A percentile compares a stretch with the other conserved stretches of the same genome.
These are phyloP conservation scores for Flagelloscypha sp. DNA, from an alignment of 768 basidiomycete genomes.

Conservation along the genomic window DNA sequence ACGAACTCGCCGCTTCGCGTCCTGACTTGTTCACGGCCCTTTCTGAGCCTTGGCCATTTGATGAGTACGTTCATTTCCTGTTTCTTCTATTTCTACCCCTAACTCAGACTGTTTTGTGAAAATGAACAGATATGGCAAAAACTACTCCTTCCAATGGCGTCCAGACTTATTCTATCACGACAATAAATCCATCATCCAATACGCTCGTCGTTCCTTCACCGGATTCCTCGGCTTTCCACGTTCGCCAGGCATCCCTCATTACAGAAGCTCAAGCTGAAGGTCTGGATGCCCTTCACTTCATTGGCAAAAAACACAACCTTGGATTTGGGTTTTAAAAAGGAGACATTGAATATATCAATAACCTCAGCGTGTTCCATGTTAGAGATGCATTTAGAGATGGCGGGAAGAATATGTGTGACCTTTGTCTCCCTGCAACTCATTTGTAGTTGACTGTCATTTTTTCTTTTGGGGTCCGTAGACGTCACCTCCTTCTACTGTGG, in stretches of 20 bases:
- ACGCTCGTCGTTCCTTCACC: slow-evolving; percentile 5
- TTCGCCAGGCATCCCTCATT: slow-evolving; percentile 2
- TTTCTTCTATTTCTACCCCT: too few relatives aligned
- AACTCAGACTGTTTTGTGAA: too few relatives aligned
- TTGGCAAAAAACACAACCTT: background rate
- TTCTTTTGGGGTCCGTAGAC: background rate
- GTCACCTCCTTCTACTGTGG: slow-evolving; percentile 5
- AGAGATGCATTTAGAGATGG: slow-evolving; percentile 5
- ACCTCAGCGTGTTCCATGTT: slow-evolving; percentile 2
- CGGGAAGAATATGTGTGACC: slow-evolving; percentile 2
- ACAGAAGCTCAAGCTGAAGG: slow-evolving; percentile 6
- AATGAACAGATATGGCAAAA: too few relatives aligned
- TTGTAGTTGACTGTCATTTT: too few relatives aligned
- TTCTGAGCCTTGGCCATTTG: slow-evolving; percentile 35
- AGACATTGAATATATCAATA: slow-evolving; percentile 5
- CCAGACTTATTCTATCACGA: slow-evolving; percentile 2
- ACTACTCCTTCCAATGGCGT: too few relatives aligned
- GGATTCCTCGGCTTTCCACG: slow-evolving; percentile 1
- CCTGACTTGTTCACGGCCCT: slow-evolving; percentile 35
- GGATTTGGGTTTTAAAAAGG: slow-evolving; percentile 3
- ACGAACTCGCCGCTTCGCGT: slow-evolving; percentile 36
- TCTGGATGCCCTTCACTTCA: slow-evolving; percentile 5
- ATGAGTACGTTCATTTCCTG: slow-evolving; percentile 28
- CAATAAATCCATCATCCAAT: slow-evolving; percentile 5
- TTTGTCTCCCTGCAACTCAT: too few relatives aligned